Percentiles rank a stretch among this genome's conserved stretches.
phyloP scores from a whole-genome alignment of 495 filamentous ascomycete genomes.

The Amniculicola lignicola region DNA sequence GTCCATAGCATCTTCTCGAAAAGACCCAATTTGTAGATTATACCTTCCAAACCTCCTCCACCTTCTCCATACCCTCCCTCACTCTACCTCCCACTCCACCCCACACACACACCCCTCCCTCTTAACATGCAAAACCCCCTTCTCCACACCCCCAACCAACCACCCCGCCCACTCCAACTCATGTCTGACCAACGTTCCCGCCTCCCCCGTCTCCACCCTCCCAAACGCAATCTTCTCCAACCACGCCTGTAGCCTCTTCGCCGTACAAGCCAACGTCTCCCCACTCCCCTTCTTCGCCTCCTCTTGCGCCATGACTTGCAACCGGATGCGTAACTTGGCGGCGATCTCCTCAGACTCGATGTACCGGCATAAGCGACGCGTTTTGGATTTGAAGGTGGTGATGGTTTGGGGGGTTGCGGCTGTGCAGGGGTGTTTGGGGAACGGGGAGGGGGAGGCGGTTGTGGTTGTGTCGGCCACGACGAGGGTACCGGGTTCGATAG shows the following conservation, averaged over 20 bases:
- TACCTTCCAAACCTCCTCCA: not conserved
- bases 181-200: constrained; percentile 9
- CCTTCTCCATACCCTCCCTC: not conserved
- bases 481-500: too few relatives aligned
- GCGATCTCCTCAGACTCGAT: constrained; percentile 3
- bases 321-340: not conserved
- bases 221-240: not conserved
- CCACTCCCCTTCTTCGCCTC: not conserved
- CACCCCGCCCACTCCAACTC: constrained; percentile 19
- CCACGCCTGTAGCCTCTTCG: not conserved
- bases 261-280: not conserved
- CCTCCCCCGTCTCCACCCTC: constrained; percentile 14
- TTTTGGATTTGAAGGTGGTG: not conserved
- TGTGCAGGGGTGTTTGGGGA: not conserved
- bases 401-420: not conserved
- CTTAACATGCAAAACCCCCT: constrained; percentile 21
- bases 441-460: too few relatives aligned
- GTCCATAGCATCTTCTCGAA: too few relatives aligned
- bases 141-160: not conserved
- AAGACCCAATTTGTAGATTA: too few relatives aligned
- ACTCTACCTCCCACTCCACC: not conserved
- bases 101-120: constrained; percentile 6
- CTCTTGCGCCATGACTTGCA: constrained; percentile 15
- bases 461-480: too few relatives aligned
- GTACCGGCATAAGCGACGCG: constrained; percentile 4